Conservation (phyloP, 352 stramenopile genomes). For the Pilasporangium apinafurcum region DNA sequence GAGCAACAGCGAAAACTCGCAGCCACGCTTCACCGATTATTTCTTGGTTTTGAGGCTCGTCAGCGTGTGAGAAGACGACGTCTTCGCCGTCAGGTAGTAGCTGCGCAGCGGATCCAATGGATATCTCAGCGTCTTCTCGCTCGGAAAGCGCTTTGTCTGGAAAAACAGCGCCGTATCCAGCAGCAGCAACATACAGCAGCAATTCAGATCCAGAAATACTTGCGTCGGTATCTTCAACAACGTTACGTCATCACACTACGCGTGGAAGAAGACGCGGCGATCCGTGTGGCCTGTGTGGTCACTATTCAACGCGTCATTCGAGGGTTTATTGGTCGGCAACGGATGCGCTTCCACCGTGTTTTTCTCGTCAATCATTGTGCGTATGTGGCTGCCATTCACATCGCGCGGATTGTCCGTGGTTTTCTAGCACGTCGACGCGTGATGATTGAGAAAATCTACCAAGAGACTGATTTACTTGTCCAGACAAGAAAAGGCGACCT, state of each 20-base stretch:
- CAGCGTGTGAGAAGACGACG: slow-evolving; percentile 31
- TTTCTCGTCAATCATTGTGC: slow-evolving; percentile 18
- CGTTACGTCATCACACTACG: slow-evolving; percentile 21
- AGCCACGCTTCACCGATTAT: slow-evolving; percentile 18
- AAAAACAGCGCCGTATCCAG: background rate
- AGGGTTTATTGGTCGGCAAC: slow-evolving; percentile 32
- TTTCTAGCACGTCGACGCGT: slow-evolving; percentile 34
- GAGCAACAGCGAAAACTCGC: slow-evolving; percentile 19
- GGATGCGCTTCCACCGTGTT: slow-evolving; percentile 18
- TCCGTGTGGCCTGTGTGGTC: slow-evolving; percentile 40
- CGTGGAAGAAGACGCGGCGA: slow-evolving; percentile 19
- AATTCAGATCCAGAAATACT: slow-evolving; percentile 26
- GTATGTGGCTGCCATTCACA: slow-evolving; percentile 25
- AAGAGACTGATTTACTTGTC: slow-evolving; percentile 38
- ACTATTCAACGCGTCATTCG: slow-evolving; percentile 41
- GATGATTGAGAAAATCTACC: slow-evolving; percentile 8
- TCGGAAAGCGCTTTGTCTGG: slow-evolving; percentile 15
- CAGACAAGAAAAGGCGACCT: slow-evolving; percentile 45
- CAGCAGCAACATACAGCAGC: slow-evolving; percentile 20
- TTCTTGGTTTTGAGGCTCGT: slow-evolving; percentile 36
- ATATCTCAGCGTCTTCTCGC: slow-evolving; percentile 20
- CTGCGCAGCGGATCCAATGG: slow-evolving; percentile 35
- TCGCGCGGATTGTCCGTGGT: slow-evolving; percentile 44
- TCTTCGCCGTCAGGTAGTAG: slow-evolving; percentile 14
- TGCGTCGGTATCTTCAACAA: slow-evolving; percentile 26